Base-by-base conservation (phyloP, 2,329 filamentous ascomycete species). In the Aureobasidium sp. region DNA sequence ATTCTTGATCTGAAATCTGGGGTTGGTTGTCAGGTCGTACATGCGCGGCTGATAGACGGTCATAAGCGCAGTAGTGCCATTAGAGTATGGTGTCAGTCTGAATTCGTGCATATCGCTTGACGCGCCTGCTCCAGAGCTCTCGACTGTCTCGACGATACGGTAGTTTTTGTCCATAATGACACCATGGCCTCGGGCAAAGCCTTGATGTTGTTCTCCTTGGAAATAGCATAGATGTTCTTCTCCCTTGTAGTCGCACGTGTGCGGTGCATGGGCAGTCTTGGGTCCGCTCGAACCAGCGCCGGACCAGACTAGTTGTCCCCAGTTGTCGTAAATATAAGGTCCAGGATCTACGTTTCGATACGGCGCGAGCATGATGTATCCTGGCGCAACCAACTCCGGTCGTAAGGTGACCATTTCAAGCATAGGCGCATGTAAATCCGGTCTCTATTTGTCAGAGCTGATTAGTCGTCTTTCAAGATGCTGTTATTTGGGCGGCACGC, bases 41-140 rank as follows among this genome's bases (percentile, higher is more conserved):
- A 73, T 71, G 27, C 71, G 66, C 15, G 73, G 71, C 62, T 75
- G 72, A 59, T 76, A 76, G 34, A 74, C 68, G 25, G 72, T 75
- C 66, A 74, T 68, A 17, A 76, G 67, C 7, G 68, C 74, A 49
- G 72, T 74, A 11, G 69, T 74, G 37, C 79, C 79, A 45, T 74
- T 68, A 15, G 71, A 70, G 56, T 76, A 73, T 34, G 77, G 75
- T 52, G 80, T 76, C 39, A 78, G 72, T 63, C 71, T 74, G 67
- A 82, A 82, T 63, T 82, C 80, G 67, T 82, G 80, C 78, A 81
- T 81, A 67, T 82, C 80, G 67, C 74, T 76, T 27, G 75, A 75
- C n/a, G 74, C 72, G 49, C 73, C 72, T 41, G 72, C 71, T 44
- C 74, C 72, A 34, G 69, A 68, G 64, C 69, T 71, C 49, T 75